Conservation (phyloP, 352 stramenopile species). For the Phytophthora fragariae region DNA sequence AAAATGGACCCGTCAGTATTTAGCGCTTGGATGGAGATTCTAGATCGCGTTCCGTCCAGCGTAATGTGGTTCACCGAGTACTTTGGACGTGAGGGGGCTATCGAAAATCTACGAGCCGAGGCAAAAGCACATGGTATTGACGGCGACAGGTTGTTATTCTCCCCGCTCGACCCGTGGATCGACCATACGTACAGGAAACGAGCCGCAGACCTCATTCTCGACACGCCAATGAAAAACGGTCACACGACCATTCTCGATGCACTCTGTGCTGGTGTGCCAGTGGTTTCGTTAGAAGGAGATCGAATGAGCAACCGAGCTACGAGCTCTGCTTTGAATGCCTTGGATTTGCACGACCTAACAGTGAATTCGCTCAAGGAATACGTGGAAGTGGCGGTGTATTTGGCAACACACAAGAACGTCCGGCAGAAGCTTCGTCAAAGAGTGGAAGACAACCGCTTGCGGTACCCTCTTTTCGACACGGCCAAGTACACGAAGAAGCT, state of each 20-base stretch:
- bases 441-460: conserved; percentile 54
- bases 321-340: conserved; percentile 60
- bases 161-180: conserved; percentile 71
- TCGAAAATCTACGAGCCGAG: conserved; percentile 57
- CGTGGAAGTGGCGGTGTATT: conserved; percentile 70
- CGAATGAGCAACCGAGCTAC: conserved; percentile 76
- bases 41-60: conserved; percentile 66
- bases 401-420: conserved; percentile 49
- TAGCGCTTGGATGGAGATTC: conserved; percentile 80
- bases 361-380: conserved; percentile 86
- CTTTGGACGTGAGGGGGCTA: conserved; percentile 53
- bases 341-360: conserved; percentile 59
- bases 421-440: conserved; percentile 44
- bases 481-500: conserved; percentile 60
- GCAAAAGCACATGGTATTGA: conserved; percentile 63
- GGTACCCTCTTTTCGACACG: conserved; percentile 76
- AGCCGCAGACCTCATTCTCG: conserved; percentile 74
- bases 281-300: conserved; percentile 73
- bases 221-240: conserved; percentile 87
- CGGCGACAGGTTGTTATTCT: conserved; percentile 66
- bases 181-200: conserved; percentile 82
- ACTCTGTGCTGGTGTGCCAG: conserved; percentile 78
- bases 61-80: conserved; percentile 86
- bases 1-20: conserved; percentile 88
- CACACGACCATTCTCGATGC: conserved; percentile 86